A percentile compares a stretch with the other conserved stretches of the same genome.
These are phyloP conservation scores for Fusarium caatingaense DNA, from an alignment of 2,329 filamentous ascomycete species.

Conservation along the genomic window DNA sequence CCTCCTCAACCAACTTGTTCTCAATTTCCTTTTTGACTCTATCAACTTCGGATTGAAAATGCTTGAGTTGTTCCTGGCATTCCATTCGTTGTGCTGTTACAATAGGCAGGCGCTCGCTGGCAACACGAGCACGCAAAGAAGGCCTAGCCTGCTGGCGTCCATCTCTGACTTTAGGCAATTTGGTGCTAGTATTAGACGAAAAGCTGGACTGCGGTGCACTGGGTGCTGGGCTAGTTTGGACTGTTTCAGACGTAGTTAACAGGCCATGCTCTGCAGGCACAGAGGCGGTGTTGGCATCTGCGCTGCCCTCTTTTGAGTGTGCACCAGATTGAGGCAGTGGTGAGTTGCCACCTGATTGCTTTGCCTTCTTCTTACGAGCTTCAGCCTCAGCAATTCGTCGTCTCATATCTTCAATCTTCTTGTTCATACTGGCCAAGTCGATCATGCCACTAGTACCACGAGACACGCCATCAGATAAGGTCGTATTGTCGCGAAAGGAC, in stretches of 20 bases:
- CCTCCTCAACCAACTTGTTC: slow-evolving; percentile 51
- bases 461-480: slow-evolving; percentile 55
- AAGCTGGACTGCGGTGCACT: slow-evolving; percentile 10
- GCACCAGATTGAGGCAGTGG: slow-evolving; percentile 44
- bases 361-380: slow-evolving; percentile 64
- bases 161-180: slow-evolving; percentile 30
- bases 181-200: slow-evolving; percentile 11
- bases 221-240: slow-evolving; percentile 10
- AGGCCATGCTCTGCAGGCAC: neutral
- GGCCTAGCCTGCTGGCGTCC: slow-evolving; percentile 19
- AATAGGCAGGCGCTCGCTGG: slow-evolving; percentile 53
- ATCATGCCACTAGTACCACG: slow-evolving; percentile 52
- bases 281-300: slow-evolving; percentile 23
- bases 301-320: slow-evolving; percentile 45
- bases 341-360: slow-evolving; percentile 49
- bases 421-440: slow-evolving; percentile 64
- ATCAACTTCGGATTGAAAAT: slow-evolving; percentile 59
- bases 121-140: slow-evolving; percentile 49
- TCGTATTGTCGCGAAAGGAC: slow-evolving; percentile 59
- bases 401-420: slow-evolving; percentile 71
- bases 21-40: slow-evolving; percentile 62
- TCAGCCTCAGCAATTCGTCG: slow-evolving; percentile 68
- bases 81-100: slow-evolving; percentile 52
- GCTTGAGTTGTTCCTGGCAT: slow-evolving; percentile 58
- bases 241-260: neutral